Base-by-base conservation (phyloP, 306 rosid genomes). In the Inga oerstediana region DNA sequence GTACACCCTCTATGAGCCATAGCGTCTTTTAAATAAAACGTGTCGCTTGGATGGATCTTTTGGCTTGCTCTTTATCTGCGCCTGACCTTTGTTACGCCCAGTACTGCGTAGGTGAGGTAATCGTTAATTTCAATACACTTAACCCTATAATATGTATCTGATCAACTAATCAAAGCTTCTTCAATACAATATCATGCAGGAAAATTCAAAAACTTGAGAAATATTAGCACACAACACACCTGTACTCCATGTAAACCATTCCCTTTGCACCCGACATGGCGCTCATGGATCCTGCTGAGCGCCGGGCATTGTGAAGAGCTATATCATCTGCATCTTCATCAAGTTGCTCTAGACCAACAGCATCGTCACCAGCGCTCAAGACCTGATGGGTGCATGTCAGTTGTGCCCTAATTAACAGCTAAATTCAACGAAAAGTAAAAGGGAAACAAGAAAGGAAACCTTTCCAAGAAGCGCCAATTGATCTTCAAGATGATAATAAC, bases 211-310 rank as follows among this genome's bases (percentile, higher is more conserved):
- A 48, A 24, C 76, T 48, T 19, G n/a, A 79, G 78, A 79, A 51
- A 79, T 51, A 74, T 70, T 62, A 64, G 37, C 32, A 75, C 80
- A 19, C 22, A 80, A 64, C 80, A 20, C 44, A 93, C 99, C 99
- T 89, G 89, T 92, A 95, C 68, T 95, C 99, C 99, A 95, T 93
- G 87, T 95, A 95, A 77, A 90, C 89, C 93, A 88, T 91, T 79
- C 99, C 98, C 68, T 92, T 90, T 49, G 99, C 97, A 67, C 99
- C 99, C 5, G 99, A 96, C 97, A 96, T 91, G 15, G 92, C 93
- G 71, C 97, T 95, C 99, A 95, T 91, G 41, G 98, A 91, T 84
- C 90, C 97, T 68, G 80, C 85, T 37, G 78, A 87, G 27, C 96
- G 97, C 17, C 96, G 97, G 44, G 92, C 91, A 78, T 82, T 85